phyloP scores from a whole-genome alignment of 768 basidiomycete species.

The Collybia sp. region DNA sequence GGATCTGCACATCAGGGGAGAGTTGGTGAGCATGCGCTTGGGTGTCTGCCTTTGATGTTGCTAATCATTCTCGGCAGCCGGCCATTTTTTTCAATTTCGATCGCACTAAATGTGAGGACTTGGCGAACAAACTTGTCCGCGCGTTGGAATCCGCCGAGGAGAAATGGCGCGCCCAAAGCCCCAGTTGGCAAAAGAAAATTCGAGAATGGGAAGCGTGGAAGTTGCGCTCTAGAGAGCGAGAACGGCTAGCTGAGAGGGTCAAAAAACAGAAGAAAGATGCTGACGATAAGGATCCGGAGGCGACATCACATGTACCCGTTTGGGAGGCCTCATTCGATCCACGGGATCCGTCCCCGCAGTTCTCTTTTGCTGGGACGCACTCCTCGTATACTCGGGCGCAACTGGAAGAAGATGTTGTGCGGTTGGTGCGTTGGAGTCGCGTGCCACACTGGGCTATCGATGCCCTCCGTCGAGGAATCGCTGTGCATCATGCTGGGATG shows the following conservation, averaged over 20 bases:
- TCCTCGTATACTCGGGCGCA: conserved; percentile 40
- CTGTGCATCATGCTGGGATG: conserved; percentile 70
- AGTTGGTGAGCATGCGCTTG: too few species aligned
- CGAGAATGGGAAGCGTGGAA: conserved; percentile 48
- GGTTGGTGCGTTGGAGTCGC: conserved; percentile 27
- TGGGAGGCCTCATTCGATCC: conserved; percentile 60
- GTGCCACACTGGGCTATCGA: conserved; percentile 38
- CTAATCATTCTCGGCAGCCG: too few species aligned
- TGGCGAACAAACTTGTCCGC: too few species aligned
- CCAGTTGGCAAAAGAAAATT: conserved; percentile 47
- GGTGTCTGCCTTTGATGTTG: too few species aligned
- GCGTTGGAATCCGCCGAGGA: conserved; percentile 40
- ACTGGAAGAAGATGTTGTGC: conserved; percentile 41
- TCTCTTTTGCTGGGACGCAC: conserved; percentile 49
- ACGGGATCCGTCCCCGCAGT: conserved; percentile 48
- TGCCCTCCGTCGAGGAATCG: conserved; percentile 57
- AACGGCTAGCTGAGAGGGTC: conserved; percentile 34
- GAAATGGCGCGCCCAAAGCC: conserved; percentile 40
- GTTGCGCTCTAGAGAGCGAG: conserved; percentile 39
- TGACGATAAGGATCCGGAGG: conserved; percentile 14
- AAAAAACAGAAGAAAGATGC: conserved; percentile 33
- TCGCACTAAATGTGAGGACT: too few species aligned
- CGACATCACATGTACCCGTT: conserved; percentile 10
- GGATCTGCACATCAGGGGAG: too few species aligned
- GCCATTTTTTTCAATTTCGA: too few species aligned